phyloP scores from a whole-genome alignment of 306 rosid species.

The Ziziphus jujuba region DNA sequence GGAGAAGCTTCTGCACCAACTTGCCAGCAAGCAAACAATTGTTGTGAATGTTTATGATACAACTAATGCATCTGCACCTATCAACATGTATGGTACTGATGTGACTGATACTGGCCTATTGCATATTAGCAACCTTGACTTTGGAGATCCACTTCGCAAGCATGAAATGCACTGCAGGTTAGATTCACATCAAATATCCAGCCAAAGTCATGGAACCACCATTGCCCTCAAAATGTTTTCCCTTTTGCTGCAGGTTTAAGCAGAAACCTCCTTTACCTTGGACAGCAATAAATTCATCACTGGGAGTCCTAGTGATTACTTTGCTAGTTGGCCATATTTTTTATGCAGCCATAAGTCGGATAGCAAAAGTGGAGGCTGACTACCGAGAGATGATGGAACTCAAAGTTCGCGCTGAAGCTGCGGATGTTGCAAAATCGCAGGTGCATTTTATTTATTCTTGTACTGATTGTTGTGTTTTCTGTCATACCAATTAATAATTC shows the following conservation, averaged over 20 bases:
- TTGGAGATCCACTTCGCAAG: constrained; percentile 93
- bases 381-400: constrained; percentile 61
- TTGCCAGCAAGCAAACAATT: constrained; percentile 96
- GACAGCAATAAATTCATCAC: constrained; percentile 66
- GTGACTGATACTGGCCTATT: constrained; percentile 74
- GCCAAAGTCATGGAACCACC: constrained; percentile 15
- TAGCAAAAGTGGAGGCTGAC: constrained; percentile 85
- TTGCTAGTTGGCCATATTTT: constrained; percentile 79
- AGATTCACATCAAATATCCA: constrained; percentile 24
- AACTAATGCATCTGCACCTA: constrained; percentile 65
- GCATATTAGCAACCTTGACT: constrained; percentile 69
- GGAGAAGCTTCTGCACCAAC: constrained; percentile 97
- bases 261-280: constrained; percentile 73
- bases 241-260: constrained; percentile 64
- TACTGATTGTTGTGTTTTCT: constrained; percentile 9
- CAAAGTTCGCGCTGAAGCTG: constrained; percentile 87
- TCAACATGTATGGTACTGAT: constrained; percentile 88
- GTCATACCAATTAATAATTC: constrained; percentile 8
- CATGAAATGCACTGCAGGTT: constrained; percentile 99
- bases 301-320: constrained; percentile 69
- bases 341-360: constrained; percentile 73
- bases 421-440: constrained; percentile 98
- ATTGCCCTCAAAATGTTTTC: constrained; percentile 5
- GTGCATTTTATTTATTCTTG: constrained; percentile 32
- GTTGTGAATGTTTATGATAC: constrained; percentile 94